phyloP scores from a whole-genome alignment of 2,329 filamentous ascomycete species.

The Polytolypa hystricis region DNA sequence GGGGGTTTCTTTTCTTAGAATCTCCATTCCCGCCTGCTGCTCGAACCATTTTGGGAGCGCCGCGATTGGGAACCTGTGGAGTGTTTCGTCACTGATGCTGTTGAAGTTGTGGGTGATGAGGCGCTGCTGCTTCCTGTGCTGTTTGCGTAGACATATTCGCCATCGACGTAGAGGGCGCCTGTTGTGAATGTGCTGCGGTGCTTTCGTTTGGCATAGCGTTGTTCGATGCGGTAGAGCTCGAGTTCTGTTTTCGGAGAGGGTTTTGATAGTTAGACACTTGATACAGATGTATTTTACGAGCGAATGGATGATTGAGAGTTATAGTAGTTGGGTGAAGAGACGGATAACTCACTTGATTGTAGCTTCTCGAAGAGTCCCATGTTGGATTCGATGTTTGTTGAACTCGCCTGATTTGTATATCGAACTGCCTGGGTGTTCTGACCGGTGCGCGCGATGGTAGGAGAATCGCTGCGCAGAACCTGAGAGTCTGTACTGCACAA shows the following conservation, averaged over 20 bases:
- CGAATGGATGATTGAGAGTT: neutral
- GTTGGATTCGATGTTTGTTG: too few relatives aligned
- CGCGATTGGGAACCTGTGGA: constrained; percentile 23
- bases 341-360: constrained; percentile 35
- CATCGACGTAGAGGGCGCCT: constrained; percentile 85
- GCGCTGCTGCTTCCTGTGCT: constrained; percentile 15
- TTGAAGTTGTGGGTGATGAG: constrained; percentile 22
- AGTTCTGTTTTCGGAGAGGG: constrained; percentile 46
- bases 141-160: constrained; percentile 73
- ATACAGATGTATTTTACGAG: constrained; percentile 41
- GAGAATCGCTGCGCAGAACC: too few relatives aligned
- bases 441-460: too few relatives aligned
- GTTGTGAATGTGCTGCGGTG: constrained; percentile 82
- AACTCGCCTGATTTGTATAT: constrained; percentile 12
- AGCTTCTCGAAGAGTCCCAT: constrained; percentile 43
- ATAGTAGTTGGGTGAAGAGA: neutral
- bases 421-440: too few relatives aligned
- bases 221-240: constrained; percentile 88
- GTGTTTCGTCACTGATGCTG: constrained; percentile 29
- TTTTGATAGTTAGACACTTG: constrained; percentile 7
- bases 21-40: constrained; percentile 6
- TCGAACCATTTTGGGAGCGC: neutral
- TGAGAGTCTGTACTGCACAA: too few relatives aligned
- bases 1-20: too few relatives aligned
- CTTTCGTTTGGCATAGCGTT: constrained; percentile 85